These are phyloP conservation scores for Mycena crocata DNA, from an alignment of 768 basidiomycete genomes.

Conservation along the genomic window DNA sequence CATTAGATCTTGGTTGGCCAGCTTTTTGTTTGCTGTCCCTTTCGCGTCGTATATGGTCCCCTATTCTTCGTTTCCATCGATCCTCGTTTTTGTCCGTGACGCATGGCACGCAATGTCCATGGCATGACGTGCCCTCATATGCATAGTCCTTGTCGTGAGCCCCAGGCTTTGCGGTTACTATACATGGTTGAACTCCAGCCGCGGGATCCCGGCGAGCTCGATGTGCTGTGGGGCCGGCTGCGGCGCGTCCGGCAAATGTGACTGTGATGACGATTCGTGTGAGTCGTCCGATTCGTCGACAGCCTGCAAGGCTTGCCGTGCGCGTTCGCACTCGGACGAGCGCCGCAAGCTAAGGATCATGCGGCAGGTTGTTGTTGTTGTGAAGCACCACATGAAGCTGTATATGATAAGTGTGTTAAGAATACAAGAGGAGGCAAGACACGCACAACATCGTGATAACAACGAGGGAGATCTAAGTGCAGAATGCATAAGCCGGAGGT, in stretches of 20 bases:
- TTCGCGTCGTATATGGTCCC: no score
- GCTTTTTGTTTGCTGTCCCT: no score
- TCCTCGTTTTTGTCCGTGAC: no score
- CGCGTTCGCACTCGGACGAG: background rate
- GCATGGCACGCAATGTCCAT: no score
- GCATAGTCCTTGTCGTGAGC: no score
- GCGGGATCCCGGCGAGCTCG: background rate
- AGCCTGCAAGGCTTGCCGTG: no score
- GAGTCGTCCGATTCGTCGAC: background rate
- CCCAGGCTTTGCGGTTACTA: no score
- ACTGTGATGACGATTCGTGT: no score
- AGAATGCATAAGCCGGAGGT: background rate
- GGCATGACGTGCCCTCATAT: no score
- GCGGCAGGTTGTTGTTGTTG: slow-evolving; percentile 24
- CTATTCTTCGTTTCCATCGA: no score
- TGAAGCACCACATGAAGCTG: slow-evolving; percentile 20
- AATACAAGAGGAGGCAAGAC: background rate
- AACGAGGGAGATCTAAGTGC: background rate
- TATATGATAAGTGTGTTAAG: background rate
- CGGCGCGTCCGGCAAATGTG: background rate
- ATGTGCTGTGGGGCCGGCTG: background rate
- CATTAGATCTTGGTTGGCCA: no score
- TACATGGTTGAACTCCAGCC: background rate
- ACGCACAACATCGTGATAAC: slow-evolving; percentile 20
- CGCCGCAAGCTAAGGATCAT: slow-evolving; percentile 21